A percentile compares a stretch with the other conserved stretches of the same genome.
phyloP scores from a whole-genome alignment of 441 rosid genomes.

The Pelargonium myrrhifolium region DNA sequence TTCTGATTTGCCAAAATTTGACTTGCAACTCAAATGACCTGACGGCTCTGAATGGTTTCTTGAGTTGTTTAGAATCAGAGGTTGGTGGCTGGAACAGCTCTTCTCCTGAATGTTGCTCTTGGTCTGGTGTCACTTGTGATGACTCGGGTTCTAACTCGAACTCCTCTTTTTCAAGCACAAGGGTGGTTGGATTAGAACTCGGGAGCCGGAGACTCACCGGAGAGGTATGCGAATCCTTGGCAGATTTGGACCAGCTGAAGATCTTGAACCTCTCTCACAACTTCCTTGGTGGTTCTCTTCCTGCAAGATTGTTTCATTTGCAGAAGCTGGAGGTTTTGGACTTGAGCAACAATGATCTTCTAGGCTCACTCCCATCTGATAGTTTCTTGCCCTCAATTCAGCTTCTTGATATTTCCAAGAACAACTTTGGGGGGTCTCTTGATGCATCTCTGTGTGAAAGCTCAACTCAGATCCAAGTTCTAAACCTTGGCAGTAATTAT shows the following conservation, averaged over 20 bases:
- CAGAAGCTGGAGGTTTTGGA: slow-evolving; percentile 38
- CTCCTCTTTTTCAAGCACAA: slow-evolving; percentile 32
- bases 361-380: slow-evolving; percentile 34
- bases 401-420: slow-evolving; percentile 40
- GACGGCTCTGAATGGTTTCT: too few relatives aligned
- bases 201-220: slow-evolving; percentile 26
- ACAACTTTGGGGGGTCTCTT: slow-evolving; percentile 35
- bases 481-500: slow-evolving; percentile 8
- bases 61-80: too few relatives aligned
- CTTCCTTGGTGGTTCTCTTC: slow-evolving; percentile 36
- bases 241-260: slow-evolving; percentile 27
- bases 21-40: too few relatives aligned
- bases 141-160: slow-evolving; percentile 2
- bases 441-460: slow-evolving; percentile 38
- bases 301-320: slow-evolving; percentile 37
- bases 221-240: slow-evolving; percentile 19
- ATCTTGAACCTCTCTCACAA: slow-evolving; percentile 40
- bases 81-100: slow-evolving; percentile 3
- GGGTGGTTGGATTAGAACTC: slow-evolving; percentile 28
- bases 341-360: slow-evolving; percentile 48
- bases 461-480: slow-evolving; percentile 33
- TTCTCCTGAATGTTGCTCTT: slow-evolving; percentile 42
- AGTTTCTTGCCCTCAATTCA: slow-evolving; percentile 37
- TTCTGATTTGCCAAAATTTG: too few relatives aligned
- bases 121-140: slow-evolving; percentile 57